A percentile compares a stretch with the other conserved stretches of the same genome.
These are phyloP conservation scores for Pseudogymnoascus sp. DNA, from an alignment of 2,329 filamentous ascomycete genomes.

Conservation along the genomic window DNA sequence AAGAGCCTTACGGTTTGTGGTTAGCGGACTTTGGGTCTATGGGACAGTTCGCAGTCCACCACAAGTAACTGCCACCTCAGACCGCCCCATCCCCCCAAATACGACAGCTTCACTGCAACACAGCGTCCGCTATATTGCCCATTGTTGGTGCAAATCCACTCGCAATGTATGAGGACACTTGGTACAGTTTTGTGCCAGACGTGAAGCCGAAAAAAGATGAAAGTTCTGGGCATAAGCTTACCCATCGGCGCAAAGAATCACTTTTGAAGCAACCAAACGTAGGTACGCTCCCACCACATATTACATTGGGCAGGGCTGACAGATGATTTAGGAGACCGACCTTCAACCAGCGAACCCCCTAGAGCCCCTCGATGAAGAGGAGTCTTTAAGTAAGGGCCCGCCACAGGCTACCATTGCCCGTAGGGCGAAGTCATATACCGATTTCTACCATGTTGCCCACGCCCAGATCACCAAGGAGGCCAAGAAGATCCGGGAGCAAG, in stretches of 20 bases:
- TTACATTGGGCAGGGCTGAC: conserved; percentile 28
- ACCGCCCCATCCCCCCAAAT: conserved; percentile 6
- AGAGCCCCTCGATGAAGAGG: conserved; percentile 51
- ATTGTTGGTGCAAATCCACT: background rate
- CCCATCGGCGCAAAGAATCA: conserved; percentile 61
- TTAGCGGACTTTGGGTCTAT: background rate
- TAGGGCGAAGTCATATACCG: conserved; percentile 70
- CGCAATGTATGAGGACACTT: conserved; percentile 74
- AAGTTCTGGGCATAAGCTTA: conserved; percentile 37
- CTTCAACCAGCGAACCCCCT: conserved; percentile 50
- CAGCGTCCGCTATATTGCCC: background rate
- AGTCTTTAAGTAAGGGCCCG: conserved; percentile 48
- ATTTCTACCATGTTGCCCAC: conserved; percentile 61
- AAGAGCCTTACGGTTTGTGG: background rate
- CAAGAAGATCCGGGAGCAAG: conserved; percentile 19
- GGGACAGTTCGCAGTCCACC: conserved; percentile 2
- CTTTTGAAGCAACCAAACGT: conserved; percentile 62
- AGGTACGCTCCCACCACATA: conserved; percentile 29
- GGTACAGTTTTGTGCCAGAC: conserved; percentile 71
- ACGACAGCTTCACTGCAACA: background rate
- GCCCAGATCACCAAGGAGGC: conserved; percentile 49
- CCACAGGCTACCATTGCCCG: conserved; percentile 59
- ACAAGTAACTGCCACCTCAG: conserved; percentile 3
- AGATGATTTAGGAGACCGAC: conserved; percentile 44
- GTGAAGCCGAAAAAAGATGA: conserved; percentile 44